phyloP scores from a whole-genome alignment of 208 protist genomes.

The Crithidia expoeki region DNA sequence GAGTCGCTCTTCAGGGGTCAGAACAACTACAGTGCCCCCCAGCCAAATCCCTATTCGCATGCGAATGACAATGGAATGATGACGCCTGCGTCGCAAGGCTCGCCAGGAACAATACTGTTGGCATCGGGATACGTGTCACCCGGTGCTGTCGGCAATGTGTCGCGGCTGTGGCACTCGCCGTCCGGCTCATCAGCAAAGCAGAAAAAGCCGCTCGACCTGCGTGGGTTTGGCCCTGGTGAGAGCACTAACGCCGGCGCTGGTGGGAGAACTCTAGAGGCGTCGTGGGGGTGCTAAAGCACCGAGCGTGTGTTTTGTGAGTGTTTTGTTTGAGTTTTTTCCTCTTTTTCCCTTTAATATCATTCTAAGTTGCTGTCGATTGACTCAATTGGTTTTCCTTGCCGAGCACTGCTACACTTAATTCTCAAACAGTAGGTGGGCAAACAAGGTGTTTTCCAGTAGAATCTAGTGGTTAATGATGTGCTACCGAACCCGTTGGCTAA shows the following conservation, averaged over 20 bases:
- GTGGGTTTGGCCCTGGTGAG: conserved; percentile 37
- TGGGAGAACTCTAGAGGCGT: neutral
- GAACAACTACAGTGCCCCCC: neutral
- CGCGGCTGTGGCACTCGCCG: neutral
- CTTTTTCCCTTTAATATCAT: neutral
- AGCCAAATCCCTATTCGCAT: no score
- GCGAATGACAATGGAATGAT: neutral
- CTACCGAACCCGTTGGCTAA: no score
- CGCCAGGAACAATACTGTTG: conserved; percentile 5
- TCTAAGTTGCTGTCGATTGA: neutral
- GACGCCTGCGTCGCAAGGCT: neutral
- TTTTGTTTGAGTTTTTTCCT: neutral
- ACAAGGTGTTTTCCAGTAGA: no score
- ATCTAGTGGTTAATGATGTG: no score
- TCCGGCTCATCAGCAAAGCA: neutral
- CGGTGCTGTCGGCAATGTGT: neutral
- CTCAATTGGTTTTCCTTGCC: neutral
- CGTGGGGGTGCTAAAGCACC: conserved; percentile 14
- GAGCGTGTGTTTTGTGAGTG: neutral
- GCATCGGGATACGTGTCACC: conserved; percentile 5
- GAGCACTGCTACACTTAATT: conserved; percentile 1
- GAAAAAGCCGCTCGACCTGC: conserved; percentile 41
- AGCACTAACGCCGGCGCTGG: neutral
- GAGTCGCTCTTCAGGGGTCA: neutral
- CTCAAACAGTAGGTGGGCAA: no score